Evolutionary conservation across 2,329 filamentous ascomycete species (phyloP).

Genomic region (Aspergillus terreus): DNA sequence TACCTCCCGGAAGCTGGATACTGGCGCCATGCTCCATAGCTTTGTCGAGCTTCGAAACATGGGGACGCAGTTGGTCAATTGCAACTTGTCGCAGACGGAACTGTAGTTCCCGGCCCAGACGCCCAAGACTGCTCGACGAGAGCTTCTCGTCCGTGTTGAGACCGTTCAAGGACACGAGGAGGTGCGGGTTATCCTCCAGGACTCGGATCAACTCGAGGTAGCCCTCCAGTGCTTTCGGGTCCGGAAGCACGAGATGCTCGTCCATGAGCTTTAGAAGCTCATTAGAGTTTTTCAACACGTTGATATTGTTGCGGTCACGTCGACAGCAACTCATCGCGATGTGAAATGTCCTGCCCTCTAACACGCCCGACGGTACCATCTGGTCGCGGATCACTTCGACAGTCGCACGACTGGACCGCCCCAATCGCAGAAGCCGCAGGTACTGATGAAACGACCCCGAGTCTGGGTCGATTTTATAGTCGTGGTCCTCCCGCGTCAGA

Average conservation of each 20-base stretch:
- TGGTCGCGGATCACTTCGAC: slow-evolving; percentile 56
- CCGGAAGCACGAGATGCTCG: slow-evolving; percentile 24
- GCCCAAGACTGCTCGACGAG: slow-evolving; percentile 15
- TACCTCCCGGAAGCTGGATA: not conserved
- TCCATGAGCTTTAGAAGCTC: slow-evolving; percentile 64
- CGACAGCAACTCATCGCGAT: slow-evolving; percentile 71
- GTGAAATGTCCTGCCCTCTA: slow-evolving; percentile 58
- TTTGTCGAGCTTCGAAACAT: slow-evolving; percentile 24
- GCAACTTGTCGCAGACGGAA: slow-evolving; percentile 22
- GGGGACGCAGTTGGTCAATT: slow-evolving; percentile 23
- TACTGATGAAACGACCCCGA: slow-evolving; percentile 65
- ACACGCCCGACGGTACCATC: slow-evolving; percentile 44
- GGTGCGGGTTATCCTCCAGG: slow-evolving; percentile 24
- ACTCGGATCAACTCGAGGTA: slow-evolving; percentile 28
- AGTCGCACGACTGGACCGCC: slow-evolving; percentile 62
- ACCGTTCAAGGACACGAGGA: slow-evolving; percentile 26
- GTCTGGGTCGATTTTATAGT: slow-evolving; percentile 66
- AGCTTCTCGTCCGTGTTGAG: slow-evolving; percentile 16
- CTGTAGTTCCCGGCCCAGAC: slow-evolving; percentile 23
- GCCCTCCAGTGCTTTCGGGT: slow-evolving; percentile 24
- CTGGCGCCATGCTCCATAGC: slow-evolving; percentile 20
- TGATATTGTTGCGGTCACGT: slow-evolving; percentile 72
- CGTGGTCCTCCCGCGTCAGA: slow-evolving; percentile 50
- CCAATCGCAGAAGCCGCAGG: slow-evolving; percentile 62
- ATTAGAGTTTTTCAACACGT: slow-evolving; percentile 62